Conservation (phyloP, 139 green algal genomes). For the Penium margaritaceum region DNA sequence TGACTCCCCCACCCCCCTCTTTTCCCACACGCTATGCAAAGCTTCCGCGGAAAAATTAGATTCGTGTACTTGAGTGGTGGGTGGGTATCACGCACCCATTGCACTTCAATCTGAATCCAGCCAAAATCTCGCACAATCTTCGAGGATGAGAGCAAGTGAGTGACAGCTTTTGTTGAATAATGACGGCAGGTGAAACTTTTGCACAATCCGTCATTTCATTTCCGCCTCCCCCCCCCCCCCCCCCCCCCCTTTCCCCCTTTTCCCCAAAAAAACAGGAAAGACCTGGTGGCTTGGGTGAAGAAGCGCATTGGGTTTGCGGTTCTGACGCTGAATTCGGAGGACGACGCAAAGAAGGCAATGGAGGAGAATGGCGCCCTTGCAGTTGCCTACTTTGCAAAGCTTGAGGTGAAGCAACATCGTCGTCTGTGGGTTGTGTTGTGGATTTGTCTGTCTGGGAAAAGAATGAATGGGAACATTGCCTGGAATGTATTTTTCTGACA, state of each 20-base stretch:
- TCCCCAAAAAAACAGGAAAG: not conserved
- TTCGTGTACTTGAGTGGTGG: too few relatives aligned
- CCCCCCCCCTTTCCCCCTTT: not conserved
- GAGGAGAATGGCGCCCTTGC: not conserved
- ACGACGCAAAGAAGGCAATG: not conserved
- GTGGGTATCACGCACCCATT: too few relatives aligned
- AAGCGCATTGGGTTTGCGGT: slow-evolving; percentile 7
- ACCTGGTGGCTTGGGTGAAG: slow-evolving; percentile 2
- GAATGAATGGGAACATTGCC: too few relatives aligned
- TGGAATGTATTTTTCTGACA: too few relatives aligned
- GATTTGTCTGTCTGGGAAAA: too few relatives aligned
- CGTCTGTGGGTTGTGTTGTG: too few relatives aligned
- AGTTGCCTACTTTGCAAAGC: slow-evolving; percentile 19
- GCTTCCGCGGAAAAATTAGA: too few relatives aligned
- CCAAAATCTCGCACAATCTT: too few relatives aligned
- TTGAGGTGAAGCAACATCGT: too few relatives aligned
- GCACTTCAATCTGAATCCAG: too few relatives aligned
- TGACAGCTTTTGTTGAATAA: not conserved
- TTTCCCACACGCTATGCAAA: too few relatives aligned
- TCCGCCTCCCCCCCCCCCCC: not conserved
- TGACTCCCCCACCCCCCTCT: too few relatives aligned
- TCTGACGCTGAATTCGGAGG: not conserved
- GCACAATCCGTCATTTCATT: not conserved
- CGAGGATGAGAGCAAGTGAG: not conserved
- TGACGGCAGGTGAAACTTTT: not conserved